Base-by-base conservation (phyloP, 2,329 filamentous ascomycete genomes). In the Pezicula carpinea region DNA sequence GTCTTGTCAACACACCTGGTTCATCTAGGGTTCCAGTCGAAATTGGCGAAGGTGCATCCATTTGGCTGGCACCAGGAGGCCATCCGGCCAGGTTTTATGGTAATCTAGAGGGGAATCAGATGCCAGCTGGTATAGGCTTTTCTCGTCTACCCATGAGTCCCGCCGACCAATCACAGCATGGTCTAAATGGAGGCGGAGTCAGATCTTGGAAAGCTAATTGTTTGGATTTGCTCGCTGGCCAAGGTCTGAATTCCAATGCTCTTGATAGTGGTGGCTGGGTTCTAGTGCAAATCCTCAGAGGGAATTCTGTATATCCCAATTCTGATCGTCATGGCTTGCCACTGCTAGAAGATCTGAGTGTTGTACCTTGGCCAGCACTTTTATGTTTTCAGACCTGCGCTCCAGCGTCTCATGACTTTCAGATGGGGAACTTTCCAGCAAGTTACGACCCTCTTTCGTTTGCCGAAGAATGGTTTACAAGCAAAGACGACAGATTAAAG, bases 401-500 rank as follows among this genome's bases (percentile, higher is more conserved):
- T 39, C 36, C 50, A 26, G 46, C 43, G 32, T 40, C 15, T 43
- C 49, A 45, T 36, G 49, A 53, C 22, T 14, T 50, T 8, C 39
- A 52, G 18, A 21, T 39, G 17, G 48, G 38, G 10, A 36, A 32
- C 15, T 31, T 35, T 22, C 35, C 43, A 15, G 32, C 34, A 39
- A 46, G n/a, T 36, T 52, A 51, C 15, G 64, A 68, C 59, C 64
- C 65, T 23, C 51, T 69, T n/a, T 48, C 53, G 4, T 65, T 66
- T 51, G 64, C 63, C 13, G 61, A 69, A 53, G 55, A 61, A 11
- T 68, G 66, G 66, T 66, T 62, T 46, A 47, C 46, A 31, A 53
- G 51, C 15, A 59, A 55, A 39, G 56, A 61, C n/a, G 59, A 61
- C 14, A 59, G 66, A 51, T 76, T 77, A 38, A 73, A 73, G 42